Evolutionary conservation across 2,329 filamentous ascomycete genomes (phyloP), one percentile per base, ranked within the genome.

Genomic region (Fusarium bactridioides): DNA sequence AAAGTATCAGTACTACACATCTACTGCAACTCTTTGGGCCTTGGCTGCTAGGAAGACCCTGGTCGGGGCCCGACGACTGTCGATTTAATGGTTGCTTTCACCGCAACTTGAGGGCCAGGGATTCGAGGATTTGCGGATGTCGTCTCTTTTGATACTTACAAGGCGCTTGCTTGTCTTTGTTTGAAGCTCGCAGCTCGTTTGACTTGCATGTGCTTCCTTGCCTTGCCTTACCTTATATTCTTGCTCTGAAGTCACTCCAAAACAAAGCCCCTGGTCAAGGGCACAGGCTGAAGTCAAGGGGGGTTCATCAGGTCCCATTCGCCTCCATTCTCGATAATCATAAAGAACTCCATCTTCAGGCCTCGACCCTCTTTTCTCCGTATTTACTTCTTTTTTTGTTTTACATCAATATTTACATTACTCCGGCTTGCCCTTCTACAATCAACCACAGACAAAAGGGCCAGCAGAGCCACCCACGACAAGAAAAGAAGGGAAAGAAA

Each of bases 91-190:
- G 69, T 64, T 63, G 65, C 76, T 77, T 77, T 77, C 76, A 77
- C 76, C 76, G 76, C 76, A 77, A 77, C 72, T 77, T 77, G 70
- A 64, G 62, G 63, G 70, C 43, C 73, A 74, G 74, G 67, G 66
- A 69, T 70, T 65, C 62, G 63, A 62, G 58, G 56, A 37, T 58
- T 54, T 41, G 66, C 61, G 55, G 61, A 64, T 61, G 66, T 51
- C 69, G 58, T 51, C 71, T 63, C 54, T 58, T 50, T 70, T 62
- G 58, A 57, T 57, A 51, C 59, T 61, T 64, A 60, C 71, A 65
- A 64, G 47, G 56, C 47, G 31, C 41, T 43, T 50, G 43, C 43
- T 44, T 51, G 48, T 61, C 37, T 57, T 50, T 43, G 31, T 35
- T 51, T 41, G 61, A 43, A 64, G n/a, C 40, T 41, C 25, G 35